Percentiles rank a stretch among this genome's conserved stretches.
These are phyloP conservation scores for Saccharomycopsis sp. DNA, from an alignment of 805 yeast genomes.

Conservation along the genomic window DNA sequence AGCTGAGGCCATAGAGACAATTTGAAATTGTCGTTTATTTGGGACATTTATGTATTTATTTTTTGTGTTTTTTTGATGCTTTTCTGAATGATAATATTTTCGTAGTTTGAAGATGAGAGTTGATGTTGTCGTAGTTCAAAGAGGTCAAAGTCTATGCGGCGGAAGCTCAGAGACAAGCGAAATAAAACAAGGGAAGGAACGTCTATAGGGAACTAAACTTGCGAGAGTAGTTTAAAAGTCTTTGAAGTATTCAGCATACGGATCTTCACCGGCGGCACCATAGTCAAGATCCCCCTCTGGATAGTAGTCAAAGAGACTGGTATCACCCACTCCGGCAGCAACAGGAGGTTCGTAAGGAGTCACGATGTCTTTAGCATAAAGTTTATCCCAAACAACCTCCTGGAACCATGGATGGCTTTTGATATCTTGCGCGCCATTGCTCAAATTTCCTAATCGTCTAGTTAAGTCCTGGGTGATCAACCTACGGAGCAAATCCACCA, in stretches of 20 bases:
- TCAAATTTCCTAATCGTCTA: constrained; percentile 76
- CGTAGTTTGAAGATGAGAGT: no score
- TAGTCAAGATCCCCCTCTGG: constrained; percentile 85
- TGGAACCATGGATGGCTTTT: constrained; percentile 86
- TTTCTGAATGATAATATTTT: no score
- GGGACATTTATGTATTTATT: no score
- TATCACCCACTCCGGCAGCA: constrained; percentile 88
- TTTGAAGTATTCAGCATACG: constrained; percentile 53
- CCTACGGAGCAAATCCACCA: constrained; percentile 60
- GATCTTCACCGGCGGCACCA: constrained; percentile 69
- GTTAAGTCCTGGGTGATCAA: constrained; percentile 82
- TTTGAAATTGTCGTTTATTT: no score
- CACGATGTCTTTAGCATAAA: constrained; percentile 78
- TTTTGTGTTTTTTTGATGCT: no score
- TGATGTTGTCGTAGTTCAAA: no score
- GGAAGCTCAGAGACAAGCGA: no score
- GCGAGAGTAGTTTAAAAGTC: constrained; percentile 52
- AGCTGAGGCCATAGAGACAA: background rate
- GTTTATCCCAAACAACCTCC: constrained; percentile 90
- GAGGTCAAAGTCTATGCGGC: no score
- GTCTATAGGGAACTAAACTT: background rate
- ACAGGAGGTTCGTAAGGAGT: constrained; percentile 97
- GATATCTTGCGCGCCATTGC: constrained; percentile 78
- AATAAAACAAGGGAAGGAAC: background rate
- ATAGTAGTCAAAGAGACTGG: constrained; percentile 74